These are phyloP conservation scores for Tylopilus sp. DNA, from an alignment of 1,284 basidiomycete species.

Conservation along the genomic window DNA sequence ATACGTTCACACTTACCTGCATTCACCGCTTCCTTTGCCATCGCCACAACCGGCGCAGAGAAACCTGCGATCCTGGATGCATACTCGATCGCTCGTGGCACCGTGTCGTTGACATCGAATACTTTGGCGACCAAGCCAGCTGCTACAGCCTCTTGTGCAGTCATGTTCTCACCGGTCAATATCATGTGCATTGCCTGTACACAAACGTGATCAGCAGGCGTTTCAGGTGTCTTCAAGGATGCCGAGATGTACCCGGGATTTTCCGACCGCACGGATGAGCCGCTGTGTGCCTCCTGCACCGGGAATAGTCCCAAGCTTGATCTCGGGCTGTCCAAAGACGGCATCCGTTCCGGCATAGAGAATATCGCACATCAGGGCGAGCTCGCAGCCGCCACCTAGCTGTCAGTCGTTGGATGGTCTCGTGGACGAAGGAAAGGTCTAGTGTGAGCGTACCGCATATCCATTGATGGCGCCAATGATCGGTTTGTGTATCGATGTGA, in stretches of 20 bases:
- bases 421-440: too few relatives aligned
- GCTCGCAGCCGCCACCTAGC: slow-evolving; percentile 76
- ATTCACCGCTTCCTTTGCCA: slow-evolving; percentile 75
- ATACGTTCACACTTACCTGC: slow-evolving; percentile 57
- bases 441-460: slow-evolving; percentile 59
- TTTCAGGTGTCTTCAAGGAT: too few relatives aligned
- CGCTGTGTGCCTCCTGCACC: slow-evolving; percentile 70
- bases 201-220: not conserved
- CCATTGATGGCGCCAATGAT: slow-evolving; percentile 74
- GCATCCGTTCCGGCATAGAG: slow-evolving; percentile 69
- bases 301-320: slow-evolving; percentile 78
- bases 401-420: slow-evolving; percentile 26
- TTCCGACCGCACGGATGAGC: slow-evolving; percentile 70
- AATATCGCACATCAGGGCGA: slow-evolving; percentile 67
- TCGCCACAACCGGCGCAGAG: slow-evolving; percentile 46
- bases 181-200: slow-evolving; percentile 74
- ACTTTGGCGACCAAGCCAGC: slow-evolving; percentile 47
- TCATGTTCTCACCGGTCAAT: slow-evolving; percentile 66
- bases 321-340: slow-evolving; percentile 75
- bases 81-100: slow-evolving; percentile 39
- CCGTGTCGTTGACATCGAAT: slow-evolving; percentile 37
- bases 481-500: slow-evolving; percentile 67
- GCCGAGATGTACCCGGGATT: slow-evolving; percentile 56
- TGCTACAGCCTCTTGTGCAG: slow-evolving; percentile 64
- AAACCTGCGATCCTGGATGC: slow-evolving; percentile 43